A percentile compares a stretch with the other conserved stretches of the same genome.
Conservation (phyloP, 176 grass and related monocot species). For the Juncus effusus region DNA sequence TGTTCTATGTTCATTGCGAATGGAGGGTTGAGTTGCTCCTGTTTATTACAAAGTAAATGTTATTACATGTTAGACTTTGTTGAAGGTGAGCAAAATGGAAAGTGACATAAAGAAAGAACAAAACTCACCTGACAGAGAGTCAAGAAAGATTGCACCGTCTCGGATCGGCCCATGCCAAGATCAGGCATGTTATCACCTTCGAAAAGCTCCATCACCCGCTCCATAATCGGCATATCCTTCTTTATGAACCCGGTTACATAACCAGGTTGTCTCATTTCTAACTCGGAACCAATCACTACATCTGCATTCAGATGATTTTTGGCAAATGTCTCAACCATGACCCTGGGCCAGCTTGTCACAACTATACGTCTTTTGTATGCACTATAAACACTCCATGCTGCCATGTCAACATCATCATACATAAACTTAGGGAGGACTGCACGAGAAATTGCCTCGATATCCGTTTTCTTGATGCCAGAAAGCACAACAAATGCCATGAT, state of each 20-base stretch:
- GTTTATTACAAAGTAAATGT: conserved; percentile 22
- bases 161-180: conserved; percentile 38
- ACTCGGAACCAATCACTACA: conserved; percentile 56
- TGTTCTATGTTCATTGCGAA: conserved; percentile 22
- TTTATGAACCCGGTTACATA: conserved; percentile 36
- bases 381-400: conserved; percentile 51
- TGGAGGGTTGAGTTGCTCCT: conserved; percentile 50
- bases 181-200: conserved; percentile 23
- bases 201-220: conserved; percentile 34
- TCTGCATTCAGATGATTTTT: conserved; percentile 78
- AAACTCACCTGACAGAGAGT: conserved; percentile 58
- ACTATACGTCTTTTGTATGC: conserved; percentile 41
- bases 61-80: background rate
- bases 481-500: conserved; percentile 38
- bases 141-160: conserved; percentile 32
- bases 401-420: conserved; percentile 70
- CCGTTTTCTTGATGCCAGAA: conserved; percentile 34
- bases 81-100: too few species aligned
- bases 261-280: conserved; percentile 45
- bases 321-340: conserved; percentile 72
- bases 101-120: too few species aligned
- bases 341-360: conserved; percentile 52
- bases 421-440: conserved; percentile 94
- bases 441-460: conserved; percentile 72
- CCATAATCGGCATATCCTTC: background rate